Percentiles rank a stretch among this genome's conserved stretches.
phyloP scores from a whole-genome alignment of 768 basidiomycete genomes.

The Suillus discolor region DNA sequence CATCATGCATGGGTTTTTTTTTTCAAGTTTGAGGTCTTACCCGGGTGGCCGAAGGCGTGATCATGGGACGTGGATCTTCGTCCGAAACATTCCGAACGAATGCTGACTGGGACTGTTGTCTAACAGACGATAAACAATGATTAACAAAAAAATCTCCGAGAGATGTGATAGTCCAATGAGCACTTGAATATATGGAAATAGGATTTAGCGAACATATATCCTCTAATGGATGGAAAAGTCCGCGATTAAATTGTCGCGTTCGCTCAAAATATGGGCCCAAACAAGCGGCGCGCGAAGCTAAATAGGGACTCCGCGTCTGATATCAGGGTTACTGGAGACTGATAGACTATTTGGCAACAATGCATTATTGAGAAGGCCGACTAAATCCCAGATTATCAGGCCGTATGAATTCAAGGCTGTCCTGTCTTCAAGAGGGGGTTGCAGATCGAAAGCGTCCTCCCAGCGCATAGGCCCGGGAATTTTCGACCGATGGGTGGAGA shows the following conservation, averaged over 20 bases:
- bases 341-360: neutral
- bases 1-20: no score
- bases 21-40: no score
- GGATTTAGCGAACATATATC: neutral
- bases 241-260: neutral
- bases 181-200: neutral
- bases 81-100: no score
- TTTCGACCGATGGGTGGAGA: neutral
- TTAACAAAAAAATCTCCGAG: neutral
- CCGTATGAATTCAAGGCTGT: neutral
- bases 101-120: no score
- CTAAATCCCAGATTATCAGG: neutral
- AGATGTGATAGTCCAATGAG: neutral
- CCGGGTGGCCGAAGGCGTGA: neutral
- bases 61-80: neutral
- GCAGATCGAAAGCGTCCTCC: neutral
- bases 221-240: neutral
- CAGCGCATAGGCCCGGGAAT: neutral
- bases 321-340: neutral
- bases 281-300: neutral
- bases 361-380: neutral
- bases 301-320: neutral
- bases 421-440: neutral
- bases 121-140: no score
- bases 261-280: neutral